Base-by-base conservation (phyloP, 2,329 filamentous ascomycete genomes). In the Aureobasidium sp. region DNA sequence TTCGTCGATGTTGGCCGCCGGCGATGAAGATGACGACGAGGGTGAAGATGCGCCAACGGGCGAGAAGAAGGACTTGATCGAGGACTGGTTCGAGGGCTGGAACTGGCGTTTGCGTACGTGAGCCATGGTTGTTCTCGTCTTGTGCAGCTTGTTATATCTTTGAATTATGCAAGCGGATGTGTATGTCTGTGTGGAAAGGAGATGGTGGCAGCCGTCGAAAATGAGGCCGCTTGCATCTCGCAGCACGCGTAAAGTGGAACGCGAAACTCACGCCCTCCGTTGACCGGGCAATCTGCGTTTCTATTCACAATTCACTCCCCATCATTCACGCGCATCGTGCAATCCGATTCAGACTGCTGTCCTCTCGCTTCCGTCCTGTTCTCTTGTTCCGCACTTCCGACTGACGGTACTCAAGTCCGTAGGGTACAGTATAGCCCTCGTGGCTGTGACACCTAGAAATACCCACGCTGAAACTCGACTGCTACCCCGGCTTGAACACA, bases 51-150 rank as follows among this genome's bases (percentile, higher is more conserved):
- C 11, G 19, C 55, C 51, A 39, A 35, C 58, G 53, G 62, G 61
- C 32, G 64, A 58, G 56, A 75, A 74, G 66, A 67, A 74, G 57
- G 64, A 68, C 41, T 68, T 72, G 56, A 75, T 74, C 48, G 63
- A 62, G 3, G 68, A 68, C 60, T 72, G 70, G 60, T 65, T 70
- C 45, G 68, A 67, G 11, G 72, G 71, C 60, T 73, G 72, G 63
- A 66, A 73, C 53, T 63, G 70, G 49, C 70, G 66, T 63, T 75
- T 75, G 59, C 62, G 65, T 55, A 59, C 58, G 54, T 67, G 65
- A 24, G 55, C 40, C 52, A 56, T 56, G 30, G 14, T 55, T 6
- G 4, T 35, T 30, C 27, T 30, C 12, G 27, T 48, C n/a, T 50
- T 53, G 40, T 51, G 48, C 48, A 51, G 29, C 38, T 12, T 22